Conservation (phyloP, 2,329 filamentous ascomycete species). For the Colletotrichum australisinense region DNA sequence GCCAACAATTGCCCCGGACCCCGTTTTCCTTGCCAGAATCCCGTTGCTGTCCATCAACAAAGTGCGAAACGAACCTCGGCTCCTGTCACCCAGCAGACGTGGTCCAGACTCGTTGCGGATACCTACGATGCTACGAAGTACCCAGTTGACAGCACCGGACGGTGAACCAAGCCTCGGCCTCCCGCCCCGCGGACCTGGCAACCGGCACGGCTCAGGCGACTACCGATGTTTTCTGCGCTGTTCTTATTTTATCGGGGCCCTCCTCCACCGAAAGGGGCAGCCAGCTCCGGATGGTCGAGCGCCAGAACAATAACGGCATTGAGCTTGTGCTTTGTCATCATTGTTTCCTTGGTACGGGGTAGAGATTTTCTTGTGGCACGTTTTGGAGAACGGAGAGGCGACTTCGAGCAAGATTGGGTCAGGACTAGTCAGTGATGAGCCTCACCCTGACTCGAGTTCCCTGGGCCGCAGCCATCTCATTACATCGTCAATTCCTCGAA, state of each 20-base stretch:
- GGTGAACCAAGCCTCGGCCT: slow-evolving; percentile 16
- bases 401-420: not conserved
- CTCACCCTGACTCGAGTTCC: slow-evolving; percentile 24
- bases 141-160: not conserved
- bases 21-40: not conserved
- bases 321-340: slow-evolving; percentile 27
- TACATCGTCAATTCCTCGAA: not conserved
- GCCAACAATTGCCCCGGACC: slow-evolving; percentile 26
- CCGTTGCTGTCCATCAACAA: not conserved
- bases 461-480: not conserved
- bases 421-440: slow-evolving; percentile 8
- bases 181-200: slow-evolving; percentile 9
- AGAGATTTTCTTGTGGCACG: slow-evolving; percentile 19
- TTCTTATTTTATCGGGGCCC: not conserved
- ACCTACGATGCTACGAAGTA: not conserved
- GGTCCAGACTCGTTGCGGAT: slow-evolving; percentile 1
- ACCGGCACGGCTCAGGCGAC: slow-evolving; percentile 13
- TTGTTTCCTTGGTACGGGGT: slow-evolving; percentile 5
- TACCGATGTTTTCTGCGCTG: not conserved
- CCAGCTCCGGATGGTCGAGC: not conserved
- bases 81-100: slow-evolving; percentile 7
- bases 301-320: not conserved
- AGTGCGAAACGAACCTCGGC: slow-evolving; percentile 19
- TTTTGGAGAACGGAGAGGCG: not conserved
- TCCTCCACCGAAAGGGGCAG: slow-evolving; percentile 10